These are phyloP conservation scores for Pseudognaphalium luteoalbum DNA, from an alignment of 129 eudicot genomes.

Conservation along the genomic window DNA sequence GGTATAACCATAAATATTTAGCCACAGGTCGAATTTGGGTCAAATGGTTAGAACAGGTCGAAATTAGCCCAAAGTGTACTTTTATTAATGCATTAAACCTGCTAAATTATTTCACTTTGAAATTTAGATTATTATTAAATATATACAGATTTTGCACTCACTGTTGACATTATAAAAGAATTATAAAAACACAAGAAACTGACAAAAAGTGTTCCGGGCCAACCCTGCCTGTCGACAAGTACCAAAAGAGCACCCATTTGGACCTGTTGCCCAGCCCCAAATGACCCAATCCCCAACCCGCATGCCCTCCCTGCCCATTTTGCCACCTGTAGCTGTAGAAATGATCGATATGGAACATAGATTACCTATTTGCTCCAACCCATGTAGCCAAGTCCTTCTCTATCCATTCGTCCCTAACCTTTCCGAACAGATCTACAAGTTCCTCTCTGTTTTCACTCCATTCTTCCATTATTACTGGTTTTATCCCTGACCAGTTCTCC, in stretches of 20 bases:
- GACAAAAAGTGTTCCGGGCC: conserved; percentile 2
- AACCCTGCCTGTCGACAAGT: background rate
- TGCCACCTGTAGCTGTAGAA: conserved; percentile 4
- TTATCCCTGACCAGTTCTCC: conserved; percentile 70
- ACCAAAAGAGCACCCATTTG: conserved; percentile 3
- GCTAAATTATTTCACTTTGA: background rate
- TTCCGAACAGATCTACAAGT: conserved; percentile 86
- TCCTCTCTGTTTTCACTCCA: conserved; percentile 80
- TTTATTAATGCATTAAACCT: background rate
- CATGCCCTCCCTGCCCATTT: background rate
- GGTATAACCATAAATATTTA: background rate
- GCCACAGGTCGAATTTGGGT: background rate
- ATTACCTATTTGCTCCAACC: conserved; percentile 93
- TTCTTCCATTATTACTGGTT: conserved; percentile 77
- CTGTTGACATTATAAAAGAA: background rate
- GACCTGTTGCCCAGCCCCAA: background rate
- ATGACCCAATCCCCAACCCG: background rate
- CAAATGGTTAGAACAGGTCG: background rate
- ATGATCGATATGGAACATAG: background rate
- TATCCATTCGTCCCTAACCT: conserved; percentile 96
- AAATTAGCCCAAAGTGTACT: background rate
- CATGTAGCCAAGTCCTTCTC: conserved; percentile 82
- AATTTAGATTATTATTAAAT: background rate
- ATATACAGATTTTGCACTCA: background rate
- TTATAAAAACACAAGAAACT: background rate